phyloP scores from a whole-genome alignment of 78 protist genomes.

The Dictyostelium firmibasis region DNA sequence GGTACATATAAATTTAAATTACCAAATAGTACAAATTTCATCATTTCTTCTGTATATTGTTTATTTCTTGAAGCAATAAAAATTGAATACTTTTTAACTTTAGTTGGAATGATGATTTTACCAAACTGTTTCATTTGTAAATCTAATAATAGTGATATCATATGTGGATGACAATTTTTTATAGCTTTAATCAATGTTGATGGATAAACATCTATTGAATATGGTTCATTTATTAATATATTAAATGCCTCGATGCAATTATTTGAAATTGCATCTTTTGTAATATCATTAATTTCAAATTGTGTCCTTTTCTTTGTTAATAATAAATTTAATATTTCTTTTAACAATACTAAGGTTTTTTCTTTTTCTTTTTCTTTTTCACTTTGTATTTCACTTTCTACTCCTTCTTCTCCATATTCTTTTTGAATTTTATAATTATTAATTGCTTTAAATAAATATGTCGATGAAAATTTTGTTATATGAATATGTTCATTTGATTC shows the following conservation, averaged over 20 bases:
- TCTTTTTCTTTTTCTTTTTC: neutral
- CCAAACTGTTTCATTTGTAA: neutral
- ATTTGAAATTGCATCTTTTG: neutral
- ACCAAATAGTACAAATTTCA: neutral
- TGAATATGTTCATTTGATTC: neutral
- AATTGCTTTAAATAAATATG: neutral
- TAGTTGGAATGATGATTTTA: neutral
- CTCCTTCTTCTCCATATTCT: neutral
- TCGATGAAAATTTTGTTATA: neutral
- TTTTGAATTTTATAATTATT: no score
- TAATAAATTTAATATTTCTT: neutral
- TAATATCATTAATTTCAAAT: neutral
- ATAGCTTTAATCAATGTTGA: neutral
- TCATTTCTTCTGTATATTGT: neutral
- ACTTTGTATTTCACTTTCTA: no score
- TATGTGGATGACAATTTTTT: neutral
- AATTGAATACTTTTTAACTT: neutral
- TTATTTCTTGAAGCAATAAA: neutral
- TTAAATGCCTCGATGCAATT: neutral
- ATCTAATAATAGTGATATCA: neutral
- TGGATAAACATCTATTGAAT: neutral
- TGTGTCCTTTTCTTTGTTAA: neutral
- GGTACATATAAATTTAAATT: neutral
- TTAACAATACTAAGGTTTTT: neutral
- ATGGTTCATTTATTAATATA: neutral